Evolutionary conservation across 2,329 filamentous ascomycete species (phyloP).

Genomic region (Zymoseptoria ardabiliae): DNA sequence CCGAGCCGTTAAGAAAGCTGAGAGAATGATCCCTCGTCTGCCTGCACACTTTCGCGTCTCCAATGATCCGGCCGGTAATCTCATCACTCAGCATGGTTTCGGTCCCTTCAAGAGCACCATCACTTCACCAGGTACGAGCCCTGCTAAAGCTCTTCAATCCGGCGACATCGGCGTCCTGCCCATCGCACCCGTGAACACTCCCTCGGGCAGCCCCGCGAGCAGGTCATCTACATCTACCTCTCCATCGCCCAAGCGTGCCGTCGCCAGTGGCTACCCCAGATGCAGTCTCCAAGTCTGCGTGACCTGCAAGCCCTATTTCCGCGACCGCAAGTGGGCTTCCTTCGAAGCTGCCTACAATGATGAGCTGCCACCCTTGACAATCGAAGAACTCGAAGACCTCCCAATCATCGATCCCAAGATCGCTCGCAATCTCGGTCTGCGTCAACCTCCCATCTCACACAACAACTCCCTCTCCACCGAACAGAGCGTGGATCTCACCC

Average conservation of each 20-base stretch:
- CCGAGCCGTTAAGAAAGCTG: conserved; percentile 15
- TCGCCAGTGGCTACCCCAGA: background rate
- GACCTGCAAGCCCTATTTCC: conserved; percentile 43
- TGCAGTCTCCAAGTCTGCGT: conserved; percentile 45
- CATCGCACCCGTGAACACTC: conserved; percentile 5
- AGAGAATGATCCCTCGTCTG: background rate
- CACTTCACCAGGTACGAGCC: background rate
- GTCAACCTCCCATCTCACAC: conserved; percentile 5
- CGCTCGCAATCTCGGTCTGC: conserved; percentile 31
- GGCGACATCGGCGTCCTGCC: background rate
- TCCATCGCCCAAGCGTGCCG: background rate
- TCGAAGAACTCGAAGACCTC: conserved; percentile 26
- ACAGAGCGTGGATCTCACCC: conserved; percentile 21
- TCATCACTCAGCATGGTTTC: conserved; percentile 13
- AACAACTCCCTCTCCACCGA: background rate
- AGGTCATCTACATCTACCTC: conserved; percentile 3
- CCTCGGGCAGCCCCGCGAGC: conserved; percentile 1
- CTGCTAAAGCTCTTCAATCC: background rate
- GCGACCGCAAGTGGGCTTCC: conserved; percentile 40
- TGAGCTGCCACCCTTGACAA: conserved; percentile 28
- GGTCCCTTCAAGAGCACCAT: background rate
- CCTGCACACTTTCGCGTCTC: background rate
- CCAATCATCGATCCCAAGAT: conserved; percentile 31
- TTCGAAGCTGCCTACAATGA: conserved; percentile 38
- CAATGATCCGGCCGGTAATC: conserved; percentile 6